Base-by-base conservation (phyloP, 768 basidiomycete genomes). In the Lactarius quietus region DNA sequence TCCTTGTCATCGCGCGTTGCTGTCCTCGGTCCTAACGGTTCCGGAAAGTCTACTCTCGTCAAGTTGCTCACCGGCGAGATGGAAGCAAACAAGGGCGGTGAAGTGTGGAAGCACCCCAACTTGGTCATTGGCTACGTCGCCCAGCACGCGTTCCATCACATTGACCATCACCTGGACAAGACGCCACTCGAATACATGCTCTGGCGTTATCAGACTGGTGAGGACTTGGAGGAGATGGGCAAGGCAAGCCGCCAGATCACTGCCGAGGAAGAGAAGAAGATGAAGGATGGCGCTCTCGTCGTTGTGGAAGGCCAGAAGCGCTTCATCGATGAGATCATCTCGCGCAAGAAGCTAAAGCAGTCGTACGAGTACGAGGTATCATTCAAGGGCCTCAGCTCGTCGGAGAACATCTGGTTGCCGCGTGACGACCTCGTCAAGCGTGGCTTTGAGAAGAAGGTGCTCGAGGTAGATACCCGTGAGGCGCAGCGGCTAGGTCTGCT, bases 121-220 rank as follows among this genome's bases (percentile, higher is more conserved):
- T 84, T 98, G 86, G 95, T 98, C 80, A 96, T 98, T 69, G 95
- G 95, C 74, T 98, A 98, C 81, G 95, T 98, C 70, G 95, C 95
- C 48, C 95, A 98, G 79, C 95, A 98, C 79, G 95, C 95, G 67
- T 98, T 98, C 95, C 95, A 98, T 83, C 95, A 98, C 78, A 98
- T 98, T 74, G 95, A 98, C 77, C 81, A 93, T 78, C 95, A 98
- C 76, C 92, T 98, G 75, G 95, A 98, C 85, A 96, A 95, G 85
- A 98, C 95, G 17, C 93, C 95, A 57, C 88, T 98, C 72, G 95
- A 98, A 81, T 98, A 98, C 85, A 94, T 98, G 93, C 82, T 98
- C 70, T 98, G 95, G 95, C 95, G 95, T 80, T 98, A 97, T 87
- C 95, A 98, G 85, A 98, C 95, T 65, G 95, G 95, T 77, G 95